Conservation (phyloP, 768 basidiomycete genomes). For the Termitomyces sp. region DNA sequence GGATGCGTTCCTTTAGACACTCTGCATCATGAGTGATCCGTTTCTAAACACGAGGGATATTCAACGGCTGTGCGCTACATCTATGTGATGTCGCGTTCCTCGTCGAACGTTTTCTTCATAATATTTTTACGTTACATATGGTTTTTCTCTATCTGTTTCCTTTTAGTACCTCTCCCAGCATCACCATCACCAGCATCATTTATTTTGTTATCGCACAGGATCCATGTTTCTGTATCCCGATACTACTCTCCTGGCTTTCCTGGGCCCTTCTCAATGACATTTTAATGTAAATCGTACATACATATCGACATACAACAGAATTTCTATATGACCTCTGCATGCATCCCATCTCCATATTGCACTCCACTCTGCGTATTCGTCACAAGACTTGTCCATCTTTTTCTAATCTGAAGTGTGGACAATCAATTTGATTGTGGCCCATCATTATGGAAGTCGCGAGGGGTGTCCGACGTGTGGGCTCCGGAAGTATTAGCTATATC, state of each 20-base stretch:
- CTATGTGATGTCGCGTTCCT: not conserved
- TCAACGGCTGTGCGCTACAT: not conserved
- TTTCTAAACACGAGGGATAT: not conserved
- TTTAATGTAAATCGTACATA: constrained; percentile 11
- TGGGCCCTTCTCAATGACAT: not conserved
- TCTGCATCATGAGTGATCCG: not conserved
- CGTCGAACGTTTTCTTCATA: constrained; percentile 5
- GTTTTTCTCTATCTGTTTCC: not conserved
- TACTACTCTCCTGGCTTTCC: not conserved
- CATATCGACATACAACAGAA: not conserved
- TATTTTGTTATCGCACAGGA: not conserved
- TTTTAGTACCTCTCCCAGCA: not conserved
- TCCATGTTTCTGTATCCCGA: not conserved
- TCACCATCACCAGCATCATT: constrained; percentile 8
- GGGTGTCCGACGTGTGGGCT: not conserved
- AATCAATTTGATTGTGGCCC: constrained; percentile 4
- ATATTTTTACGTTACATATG: not conserved
- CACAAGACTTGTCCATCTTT: not conserved
- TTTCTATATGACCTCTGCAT: not conserved
- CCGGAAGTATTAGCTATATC: not conserved
- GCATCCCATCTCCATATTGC: not conserved
- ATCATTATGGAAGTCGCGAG: not conserved
- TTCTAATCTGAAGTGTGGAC: not conserved
- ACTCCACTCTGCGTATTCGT: not conserved
- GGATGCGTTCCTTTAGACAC: constrained; percentile 46